These are phyloP conservation scores for Tetracladium marchalianum DNA, from an alignment of 495 filamentous ascomycete genomes.

Conservation along the genomic window DNA sequence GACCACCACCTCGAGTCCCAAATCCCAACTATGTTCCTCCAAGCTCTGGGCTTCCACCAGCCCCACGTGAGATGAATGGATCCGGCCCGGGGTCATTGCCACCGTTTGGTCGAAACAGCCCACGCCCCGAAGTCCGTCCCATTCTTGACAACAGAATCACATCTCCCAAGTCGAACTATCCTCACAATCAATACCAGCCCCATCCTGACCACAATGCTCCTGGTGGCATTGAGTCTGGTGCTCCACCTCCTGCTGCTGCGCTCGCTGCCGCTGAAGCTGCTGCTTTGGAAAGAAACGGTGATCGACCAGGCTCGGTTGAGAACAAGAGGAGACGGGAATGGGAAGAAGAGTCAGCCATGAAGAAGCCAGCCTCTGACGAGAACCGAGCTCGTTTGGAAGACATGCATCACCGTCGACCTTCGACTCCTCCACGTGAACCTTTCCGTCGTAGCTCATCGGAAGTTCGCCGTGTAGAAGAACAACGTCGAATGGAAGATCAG, in stretches of 20 bases:
- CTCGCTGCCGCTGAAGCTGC: slow-evolving; percentile 66
- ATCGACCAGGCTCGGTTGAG: slow-evolving; percentile 67
- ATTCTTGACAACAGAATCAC: slow-evolving; percentile 77
- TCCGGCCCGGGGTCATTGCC: slow-evolving; percentile 31
- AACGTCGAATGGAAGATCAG: slow-evolving; percentile 45
- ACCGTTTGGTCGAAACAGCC: slow-evolving; percentile 57
- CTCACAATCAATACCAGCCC: slow-evolving; percentile 65
- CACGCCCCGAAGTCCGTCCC: slow-evolving; percentile 74
- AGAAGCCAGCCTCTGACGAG: slow-evolving; percentile 86
- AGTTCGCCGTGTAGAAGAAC: slow-evolving; percentile 48
- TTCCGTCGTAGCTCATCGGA: slow-evolving; percentile 73
- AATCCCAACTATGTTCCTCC: slow-evolving; percentile 60
- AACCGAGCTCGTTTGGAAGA: slow-evolving; percentile 79
- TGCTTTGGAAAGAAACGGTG: slow-evolving; percentile 55
- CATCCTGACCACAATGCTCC: slow-evolving; percentile 43
- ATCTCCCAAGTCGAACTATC: slow-evolving; percentile 73
- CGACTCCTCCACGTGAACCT: slow-evolving; percentile 56
- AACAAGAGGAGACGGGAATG: slow-evolving; percentile 84
- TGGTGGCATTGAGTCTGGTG: slow-evolving; percentile 65
- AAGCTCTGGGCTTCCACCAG: slow-evolving; percentile 40
- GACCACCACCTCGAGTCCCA: slow-evolving; percentile 46
- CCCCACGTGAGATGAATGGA: slow-evolving; percentile 41
- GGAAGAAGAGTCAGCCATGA: slow-evolving; percentile 68
- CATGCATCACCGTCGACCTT: slow-evolving; percentile 64
- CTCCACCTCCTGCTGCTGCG: slow-evolving; percentile 64